These are phyloP conservation scores for Termitomyces sp. DNA, from an alignment of 768 basidiomycete species.

Conservation along the genomic window DNA sequence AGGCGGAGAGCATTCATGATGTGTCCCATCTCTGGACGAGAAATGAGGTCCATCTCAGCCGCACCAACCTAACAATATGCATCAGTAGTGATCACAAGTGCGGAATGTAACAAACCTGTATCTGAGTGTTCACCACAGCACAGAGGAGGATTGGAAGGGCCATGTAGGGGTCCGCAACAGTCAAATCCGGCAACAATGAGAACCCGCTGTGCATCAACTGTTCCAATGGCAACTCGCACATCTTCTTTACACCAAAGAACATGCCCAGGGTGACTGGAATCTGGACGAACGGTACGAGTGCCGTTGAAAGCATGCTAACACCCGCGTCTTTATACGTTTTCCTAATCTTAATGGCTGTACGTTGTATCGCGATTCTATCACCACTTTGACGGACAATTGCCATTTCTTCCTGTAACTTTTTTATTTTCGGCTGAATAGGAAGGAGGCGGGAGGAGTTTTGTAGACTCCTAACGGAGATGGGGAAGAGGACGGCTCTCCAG, in stretches of 20 bases:
- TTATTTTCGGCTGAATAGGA: conserved; percentile 50
- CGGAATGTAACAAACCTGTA: conserved; percentile 43
- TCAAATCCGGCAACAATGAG: conserved; percentile 70
- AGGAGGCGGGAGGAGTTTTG: conserved; percentile 56
- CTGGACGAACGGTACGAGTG: conserved; percentile 57
- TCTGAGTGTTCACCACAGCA: conserved; percentile 62
- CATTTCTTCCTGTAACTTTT: conserved; percentile 42
- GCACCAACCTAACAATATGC: conserved; percentile 31
- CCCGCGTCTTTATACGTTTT: conserved; percentile 60
- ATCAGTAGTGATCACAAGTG: background rate
- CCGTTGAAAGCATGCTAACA: conserved; percentile 49
- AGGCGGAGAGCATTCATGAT: conserved; percentile 63
- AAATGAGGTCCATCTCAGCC: conserved; percentile 47
- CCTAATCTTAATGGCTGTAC: conserved; percentile 46
- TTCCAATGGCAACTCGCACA: conserved; percentile 66
- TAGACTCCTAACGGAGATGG: conserved; percentile 50
- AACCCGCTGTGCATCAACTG: conserved; percentile 78
- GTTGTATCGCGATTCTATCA: conserved; percentile 45
- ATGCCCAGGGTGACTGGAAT: conserved; percentile 71
- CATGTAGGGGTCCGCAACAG: conserved; percentile 69
- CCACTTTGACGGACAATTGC: conserved; percentile 22
- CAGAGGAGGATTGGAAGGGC: conserved; percentile 59
- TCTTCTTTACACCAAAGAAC: conserved; percentile 75
- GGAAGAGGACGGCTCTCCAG: conserved; percentile 58
- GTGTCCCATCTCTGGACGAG: conserved; percentile 55